A percentile compares a stretch with the other conserved stretches of the same genome.
Conservation (phyloP, 2,329 filamentous ascomycete genomes). For the Sclerotinia nivalis region DNA sequence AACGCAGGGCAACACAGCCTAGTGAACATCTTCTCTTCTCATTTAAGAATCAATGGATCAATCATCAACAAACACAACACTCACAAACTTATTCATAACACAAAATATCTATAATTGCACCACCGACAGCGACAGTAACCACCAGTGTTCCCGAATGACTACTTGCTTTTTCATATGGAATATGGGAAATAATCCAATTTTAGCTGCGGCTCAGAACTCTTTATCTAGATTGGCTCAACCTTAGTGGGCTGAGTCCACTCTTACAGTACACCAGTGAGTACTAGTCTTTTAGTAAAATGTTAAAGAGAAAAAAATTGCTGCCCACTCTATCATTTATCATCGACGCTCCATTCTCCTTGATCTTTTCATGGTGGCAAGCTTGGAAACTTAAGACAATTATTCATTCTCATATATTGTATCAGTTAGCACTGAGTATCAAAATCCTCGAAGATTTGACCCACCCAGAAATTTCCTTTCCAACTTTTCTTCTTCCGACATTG, state of each 20-base stretch:
- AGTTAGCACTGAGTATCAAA: not conserved
- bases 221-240: slow-evolving; percentile 11
- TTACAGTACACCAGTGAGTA: not conserved
- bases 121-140: not conserved
- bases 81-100: too few relatives aligned
- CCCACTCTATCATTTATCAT: not conserved
- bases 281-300: slow-evolving; percentile 10
- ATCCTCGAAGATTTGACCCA: not conserved
- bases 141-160: not conserved
- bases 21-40: not conserved
- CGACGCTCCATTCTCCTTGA: not conserved
- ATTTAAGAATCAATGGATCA: too few relatives aligned
- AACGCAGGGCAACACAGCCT: not conserved
- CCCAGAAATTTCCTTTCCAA: not conserved
- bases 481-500: not conserved
- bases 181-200: not conserved
- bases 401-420: not conserved
- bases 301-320: not conserved
- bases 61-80: not conserved
- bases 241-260: not conserved
- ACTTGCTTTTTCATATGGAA: too few relatives aligned
- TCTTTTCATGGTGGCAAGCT: not conserved
- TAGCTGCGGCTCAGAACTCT: not conserved
- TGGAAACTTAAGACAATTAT: not conserved
- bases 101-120: not conserved